Evolutionary conservation across 495 filamentous ascomycete genomes (phyloP).

Genomic region (Aspergillus olivimuriae): DNA sequence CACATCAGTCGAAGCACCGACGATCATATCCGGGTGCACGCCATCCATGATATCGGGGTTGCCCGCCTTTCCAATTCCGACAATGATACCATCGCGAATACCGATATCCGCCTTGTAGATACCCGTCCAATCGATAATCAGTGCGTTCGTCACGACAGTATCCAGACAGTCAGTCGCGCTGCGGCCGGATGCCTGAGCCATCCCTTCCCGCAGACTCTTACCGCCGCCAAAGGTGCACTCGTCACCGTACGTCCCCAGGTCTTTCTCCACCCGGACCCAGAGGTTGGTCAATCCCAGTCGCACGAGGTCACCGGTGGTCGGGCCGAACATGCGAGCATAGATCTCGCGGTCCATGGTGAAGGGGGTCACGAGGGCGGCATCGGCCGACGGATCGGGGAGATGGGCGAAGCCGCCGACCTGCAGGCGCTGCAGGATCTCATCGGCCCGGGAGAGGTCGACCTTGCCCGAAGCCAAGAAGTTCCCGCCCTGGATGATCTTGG

Average conservation of each 20-base stretch:
- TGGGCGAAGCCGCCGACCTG: constrained; percentile 72
- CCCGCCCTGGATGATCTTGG: constrained; percentile 76
- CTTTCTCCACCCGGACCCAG: constrained; percentile 89
- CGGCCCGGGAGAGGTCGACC: constrained; percentile 54
- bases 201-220: constrained; percentile 90
- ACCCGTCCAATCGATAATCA: constrained; percentile 86
- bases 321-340: constrained; percentile 88
- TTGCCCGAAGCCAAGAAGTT: constrained; percentile 70
- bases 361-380: constrained; percentile 47
- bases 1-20: constrained; percentile 92
- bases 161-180: constrained; percentile 68
- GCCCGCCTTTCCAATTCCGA: constrained; percentile 90
- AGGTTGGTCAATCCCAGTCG: constrained; percentile 79
- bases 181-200: constrained; percentile 86
- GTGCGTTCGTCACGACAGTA: constrained; percentile 84
- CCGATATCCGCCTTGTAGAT: constrained; percentile 98
- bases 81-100: constrained; percentile 81
- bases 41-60: constrained; percentile 97
- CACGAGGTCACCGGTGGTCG: constrained; percentile 80
- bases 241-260: constrained; percentile 79
- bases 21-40: constrained; percentile 69
- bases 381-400: constrained; percentile 53
- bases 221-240: constrained; percentile 96
- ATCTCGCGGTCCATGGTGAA: constrained; percentile 69
- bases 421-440: constrained; percentile 62